These are phyloP conservation scores for Scutellaria minor DNA, from an alignment of 257 asterid genomes.

Conservation along the genomic window DNA sequence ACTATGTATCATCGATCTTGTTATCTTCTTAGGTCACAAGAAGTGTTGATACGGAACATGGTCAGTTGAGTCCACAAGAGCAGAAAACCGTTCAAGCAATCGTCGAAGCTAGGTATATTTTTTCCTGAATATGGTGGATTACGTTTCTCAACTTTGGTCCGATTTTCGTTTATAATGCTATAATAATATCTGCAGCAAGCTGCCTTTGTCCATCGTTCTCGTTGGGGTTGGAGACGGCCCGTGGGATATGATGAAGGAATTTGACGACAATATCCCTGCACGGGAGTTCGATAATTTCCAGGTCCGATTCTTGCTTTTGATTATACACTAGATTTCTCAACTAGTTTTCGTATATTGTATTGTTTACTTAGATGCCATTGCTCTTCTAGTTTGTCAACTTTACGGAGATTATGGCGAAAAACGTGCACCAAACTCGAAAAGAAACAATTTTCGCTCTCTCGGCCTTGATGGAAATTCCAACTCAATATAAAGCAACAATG, in stretches of 20 bases:
- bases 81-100: constrained; percentile 81
- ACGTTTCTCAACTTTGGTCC: constrained; percentile 15
- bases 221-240: constrained; percentile 99
- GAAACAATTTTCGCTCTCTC: constrained; percentile 93
- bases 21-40: constrained; percentile 62
- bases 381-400: constrained; percentile 80
- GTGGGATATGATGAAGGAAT: constrained; percentile 94
- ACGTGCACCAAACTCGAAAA: constrained; percentile 65
- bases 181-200: constrained; percentile 58
- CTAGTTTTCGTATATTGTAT: not conserved
- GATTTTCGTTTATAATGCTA: constrained; percentile 9
- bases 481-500: constrained; percentile 84
- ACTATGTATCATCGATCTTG: not conserved
- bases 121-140: not conserved
- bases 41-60: constrained; percentile 74
- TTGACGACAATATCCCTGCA: constrained; percentile 88
- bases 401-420: constrained; percentile 79
- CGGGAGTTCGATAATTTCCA: constrained; percentile 88
- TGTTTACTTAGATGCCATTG: constrained; percentile 30
- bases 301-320: constrained; percentile 45
- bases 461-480: constrained; percentile 90
- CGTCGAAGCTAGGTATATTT: constrained; percentile 74
- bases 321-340: not conserved
- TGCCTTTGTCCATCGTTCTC: constrained; percentile 77
- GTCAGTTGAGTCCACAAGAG: constrained; percentile 88